Conservation (phyloP, 257 asterid species). For the Henckelia pumila region DNA sequence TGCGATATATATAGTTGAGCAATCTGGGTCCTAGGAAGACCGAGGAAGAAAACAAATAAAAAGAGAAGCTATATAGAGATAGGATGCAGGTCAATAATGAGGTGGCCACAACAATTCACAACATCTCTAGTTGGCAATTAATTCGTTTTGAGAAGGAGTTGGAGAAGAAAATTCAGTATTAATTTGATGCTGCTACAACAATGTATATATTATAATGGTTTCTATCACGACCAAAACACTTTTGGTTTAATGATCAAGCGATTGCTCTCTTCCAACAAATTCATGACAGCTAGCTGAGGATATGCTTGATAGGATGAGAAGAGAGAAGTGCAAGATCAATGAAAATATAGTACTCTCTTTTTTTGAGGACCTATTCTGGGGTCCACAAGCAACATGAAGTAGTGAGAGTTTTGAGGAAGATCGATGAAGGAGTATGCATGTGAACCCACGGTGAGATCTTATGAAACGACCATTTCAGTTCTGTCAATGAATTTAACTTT, state of each 20-base stretch:
- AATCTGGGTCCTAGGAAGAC: background rate
- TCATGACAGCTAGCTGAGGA: conserved; percentile 62
- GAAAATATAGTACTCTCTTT: conserved; percentile 69
- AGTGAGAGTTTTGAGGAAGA: conserved; percentile 54
- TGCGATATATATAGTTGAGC: background rate
- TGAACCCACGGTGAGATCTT: conserved; percentile 65
- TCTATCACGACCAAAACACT: conserved; percentile 58
- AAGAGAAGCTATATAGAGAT: conserved; percentile 13
- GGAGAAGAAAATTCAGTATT: conserved; percentile 63
- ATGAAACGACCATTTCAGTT: conserved; percentile 64
- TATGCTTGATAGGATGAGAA: conserved; percentile 68
- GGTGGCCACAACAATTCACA: conserved; percentile 82
- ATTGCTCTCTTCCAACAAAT: conserved; percentile 65
- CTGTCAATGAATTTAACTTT: conserved; percentile 72
- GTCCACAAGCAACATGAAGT: conserved; percentile 89
- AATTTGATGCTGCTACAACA: conserved; percentile 84
- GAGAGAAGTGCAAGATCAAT: conserved; percentile 51
- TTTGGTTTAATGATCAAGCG: conserved; percentile 57
- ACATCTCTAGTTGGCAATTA: conserved; percentile 70
- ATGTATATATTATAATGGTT: conserved; percentile 79
- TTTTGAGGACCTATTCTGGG: conserved; percentile 65
- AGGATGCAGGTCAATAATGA: conserved; percentile 47
- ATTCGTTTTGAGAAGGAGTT: conserved; percentile 66
- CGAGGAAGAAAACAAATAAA: background rate
- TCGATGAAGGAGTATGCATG: conserved; percentile 72